Base-by-base conservation (phyloP, 1,284 basidiomycete genomes). In the Tilletia caries region DNA sequence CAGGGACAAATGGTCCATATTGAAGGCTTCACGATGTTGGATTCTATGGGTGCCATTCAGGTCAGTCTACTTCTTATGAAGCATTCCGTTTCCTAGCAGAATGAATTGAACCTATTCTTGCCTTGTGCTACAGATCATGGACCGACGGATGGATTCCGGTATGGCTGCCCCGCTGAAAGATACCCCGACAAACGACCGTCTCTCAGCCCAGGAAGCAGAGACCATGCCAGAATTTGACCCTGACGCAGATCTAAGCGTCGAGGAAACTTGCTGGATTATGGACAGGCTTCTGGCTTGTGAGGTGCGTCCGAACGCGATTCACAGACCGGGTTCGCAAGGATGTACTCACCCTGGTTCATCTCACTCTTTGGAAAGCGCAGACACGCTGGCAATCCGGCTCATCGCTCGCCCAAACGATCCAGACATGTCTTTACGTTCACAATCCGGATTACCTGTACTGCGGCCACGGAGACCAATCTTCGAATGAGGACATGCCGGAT, bases 11-110 rank as follows among this genome's bases (percentile, higher is more conserved):
- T 92, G 71, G 74, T 93, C n/a, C 87, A 92, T 54, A 88, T 89
- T 71, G 87, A 89, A 0, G 88, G 88, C 41, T 90, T 92, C 75
- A 88, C 88, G 18, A 85, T 94, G 64, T 86, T 90, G 72, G 93
- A 95, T 71, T 89, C 92, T 15, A 95, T 95, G 93, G 91, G 91
- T 73, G 91, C 92, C 20, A 89, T 95, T 68, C 90, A 92, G 86
- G 91, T 91, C 41, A 52, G 73, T 58, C 12, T 6, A 15, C 18
- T 12, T n/a, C 25, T 60, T 50, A 12, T n/a, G 48, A 4, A 23
- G 48, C n/a, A 2, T 23, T 20, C n/a, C 20, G 10, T 50, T 6
- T 15, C 10, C 20, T 8, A n/a, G n/a, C n/a, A 50, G 48, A n/a
- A 23, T 50, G 48, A 4, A 50, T 8, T 23, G n/a, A 27, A 15